Base-by-base conservation (phyloP, 495 filamentous ascomycete species). In the Hyaloscypha hepaticicola region DNA sequence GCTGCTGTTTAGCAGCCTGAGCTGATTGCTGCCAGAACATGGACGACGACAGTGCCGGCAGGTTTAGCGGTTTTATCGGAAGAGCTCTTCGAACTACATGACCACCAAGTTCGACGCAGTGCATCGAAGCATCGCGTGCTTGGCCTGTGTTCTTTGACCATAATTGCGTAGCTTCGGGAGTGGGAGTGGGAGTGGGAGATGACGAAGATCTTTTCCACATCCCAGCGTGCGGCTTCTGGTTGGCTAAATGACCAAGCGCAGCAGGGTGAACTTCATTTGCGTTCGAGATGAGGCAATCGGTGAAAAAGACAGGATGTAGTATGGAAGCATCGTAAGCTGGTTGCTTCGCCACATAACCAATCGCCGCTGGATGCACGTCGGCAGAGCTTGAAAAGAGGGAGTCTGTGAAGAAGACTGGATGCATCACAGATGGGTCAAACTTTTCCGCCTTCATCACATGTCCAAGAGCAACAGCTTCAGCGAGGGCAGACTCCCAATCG, bases 261-360 rank as follows among this genome's bases (percentile, higher is more conserved):
- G 59, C 67, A 4, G 67, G 67, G 55, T 69, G 67, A 24, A 69
- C 53, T 28, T 66, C 63, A 14, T 6, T 28, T 11, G 56, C 22
- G 24, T 21, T 63, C 14, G 63, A 45, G 3, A 34, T 24, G n/a
- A 66, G 49, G 6, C 25, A 34, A 5, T 63, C 12, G 6, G 63
- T 63, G 63, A 69, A 69, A 29, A 69, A 70, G 5, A 65, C 61
- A 45, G 68, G 64, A 50, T 67, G 68, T n/a, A 58, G 51, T 0
- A 61, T 27, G 21, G 60, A n/a, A 7, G 61, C 14, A 33, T 66
- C 64, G 31, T 58, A 62, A 55, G 50, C 27, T 11, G 51, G 50
- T 2, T 12, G 11, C 27, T 57, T 52, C 8, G 24, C 16, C 28
- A 53, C 50, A 16, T 53, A 26, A 27, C 50, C 50, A 26, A 53